A percentile compares a stretch with the other conserved stretches of the same genome.
Conservation (phyloP, 371 early-diverging fungal genomes). For the Syncephalastrum sp. region DNA sequence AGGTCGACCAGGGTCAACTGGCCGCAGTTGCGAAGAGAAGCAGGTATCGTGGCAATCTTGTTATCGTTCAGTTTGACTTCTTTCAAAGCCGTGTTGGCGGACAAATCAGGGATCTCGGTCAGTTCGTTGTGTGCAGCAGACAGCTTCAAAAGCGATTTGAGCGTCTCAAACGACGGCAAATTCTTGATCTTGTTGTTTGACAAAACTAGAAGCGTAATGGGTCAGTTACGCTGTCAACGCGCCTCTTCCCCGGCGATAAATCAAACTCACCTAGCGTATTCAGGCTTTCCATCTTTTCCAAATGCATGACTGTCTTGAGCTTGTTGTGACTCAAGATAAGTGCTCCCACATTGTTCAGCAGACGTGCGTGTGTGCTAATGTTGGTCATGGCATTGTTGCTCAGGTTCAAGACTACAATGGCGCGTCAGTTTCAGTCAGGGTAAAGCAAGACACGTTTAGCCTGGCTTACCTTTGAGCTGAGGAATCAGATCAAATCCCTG, state of each 20-base stretch:
- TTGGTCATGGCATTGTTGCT: slow-evolving; percentile 69
- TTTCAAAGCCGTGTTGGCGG: slow-evolving; percentile 54
- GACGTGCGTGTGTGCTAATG: slow-evolving; percentile 59
- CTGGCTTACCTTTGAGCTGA: slow-evolving; percentile 58
- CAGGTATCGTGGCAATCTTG: slow-evolving; percentile 66
- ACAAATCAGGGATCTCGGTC: slow-evolving; percentile 66
- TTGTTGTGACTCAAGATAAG: slow-evolving; percentile 81
- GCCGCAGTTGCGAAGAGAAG: slow-evolving; percentile 50
- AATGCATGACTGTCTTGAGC: slow-evolving; percentile 46
- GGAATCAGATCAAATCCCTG: slow-evolving; percentile 60
- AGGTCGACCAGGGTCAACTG: slow-evolving; percentile 73
- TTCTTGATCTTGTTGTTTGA: slow-evolving; percentile 76
- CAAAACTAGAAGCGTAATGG: slow-evolving; percentile 47
- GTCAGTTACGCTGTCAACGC: neutral
- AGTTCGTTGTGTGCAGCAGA: slow-evolving; percentile 76
- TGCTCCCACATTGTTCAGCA: slow-evolving; percentile 70
- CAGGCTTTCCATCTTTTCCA: slow-evolving; percentile 58
- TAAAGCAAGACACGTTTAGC: neutral
- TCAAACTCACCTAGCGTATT: slow-evolving; percentile 64
- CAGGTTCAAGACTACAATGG: slow-evolving; percentile 65
- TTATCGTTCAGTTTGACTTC: slow-evolving; percentile 82
- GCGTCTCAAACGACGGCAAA: slow-evolving; percentile 54
- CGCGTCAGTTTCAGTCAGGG: neutral
- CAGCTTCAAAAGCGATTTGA: slow-evolving; percentile 69
- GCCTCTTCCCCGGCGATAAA: neutral